Percentiles rank a stretch among this genome's conserved stretches.
phyloP scores from a whole-genome alignment of 352 stramenopile genomes.

The Phytophthora crassamura region DNA sequence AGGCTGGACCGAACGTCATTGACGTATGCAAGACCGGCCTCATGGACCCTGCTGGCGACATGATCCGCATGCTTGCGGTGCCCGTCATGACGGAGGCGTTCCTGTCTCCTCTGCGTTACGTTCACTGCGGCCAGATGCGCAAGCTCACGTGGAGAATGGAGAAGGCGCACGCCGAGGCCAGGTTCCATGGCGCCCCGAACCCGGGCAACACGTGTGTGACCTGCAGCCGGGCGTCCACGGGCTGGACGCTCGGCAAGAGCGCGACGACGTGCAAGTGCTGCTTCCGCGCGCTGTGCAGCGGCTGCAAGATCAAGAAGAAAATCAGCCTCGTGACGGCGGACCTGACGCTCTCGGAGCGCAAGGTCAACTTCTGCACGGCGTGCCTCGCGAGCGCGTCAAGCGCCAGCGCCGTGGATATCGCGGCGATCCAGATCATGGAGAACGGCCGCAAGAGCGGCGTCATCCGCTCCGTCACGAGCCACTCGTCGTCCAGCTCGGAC shows the following conservation, averaged over 20 bases:
- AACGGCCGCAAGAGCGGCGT: slow-evolving; percentile 38
- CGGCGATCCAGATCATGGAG: slow-evolving; percentile 40
- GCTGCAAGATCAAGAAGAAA: slow-evolving; percentile 51
- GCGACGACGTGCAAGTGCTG: slow-evolving; percentile 41
- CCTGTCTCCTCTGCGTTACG: slow-evolving; percentile 42
- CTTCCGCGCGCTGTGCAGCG: slow-evolving; percentile 39
- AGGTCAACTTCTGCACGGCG: slow-evolving; percentile 43
- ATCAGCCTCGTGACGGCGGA: slow-evolving; percentile 45
- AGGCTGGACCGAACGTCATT: slow-evolving; percentile 47
- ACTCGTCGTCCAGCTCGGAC: slow-evolving; percentile 38
- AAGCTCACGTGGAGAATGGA: slow-evolving; percentile 72
- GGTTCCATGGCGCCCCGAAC: slow-evolving; percentile 36
- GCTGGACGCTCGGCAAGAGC: slow-evolving; percentile 41
- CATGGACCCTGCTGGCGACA: slow-evolving; percentile 41
- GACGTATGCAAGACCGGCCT: slow-evolving; percentile 52
- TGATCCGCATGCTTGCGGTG: slow-evolving; percentile 51
- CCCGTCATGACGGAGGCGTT: slow-evolving; percentile 48
- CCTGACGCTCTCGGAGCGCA: slow-evolving; percentile 41
- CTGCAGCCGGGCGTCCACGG: slow-evolving; percentile 27
- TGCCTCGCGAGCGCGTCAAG: slow-evolving; percentile 33
- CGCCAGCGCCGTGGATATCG: slow-evolving; percentile 35
- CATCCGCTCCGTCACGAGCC: slow-evolving; percentile 31
- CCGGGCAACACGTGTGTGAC: slow-evolving; percentile 29
- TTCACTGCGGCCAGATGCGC: slow-evolving; percentile 68
- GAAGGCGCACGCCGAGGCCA: slow-evolving; percentile 35